phyloP scores from a whole-genome alignment of 495 filamentous ascomycete species.

The Mytilinidion resinicola region DNA sequence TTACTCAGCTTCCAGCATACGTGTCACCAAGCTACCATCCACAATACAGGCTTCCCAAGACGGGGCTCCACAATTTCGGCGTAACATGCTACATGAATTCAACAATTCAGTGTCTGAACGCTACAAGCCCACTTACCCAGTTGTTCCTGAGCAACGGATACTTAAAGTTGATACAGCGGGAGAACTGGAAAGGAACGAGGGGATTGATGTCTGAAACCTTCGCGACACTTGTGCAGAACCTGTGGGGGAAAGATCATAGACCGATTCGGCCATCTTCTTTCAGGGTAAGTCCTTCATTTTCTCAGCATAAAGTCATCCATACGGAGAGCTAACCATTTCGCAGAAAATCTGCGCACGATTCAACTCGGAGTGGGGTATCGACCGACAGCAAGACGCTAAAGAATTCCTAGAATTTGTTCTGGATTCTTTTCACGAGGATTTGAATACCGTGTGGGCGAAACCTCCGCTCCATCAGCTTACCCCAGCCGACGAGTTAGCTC shows the following conservation, averaged over 20 bases:
- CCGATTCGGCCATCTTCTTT: constrained; percentile 53
- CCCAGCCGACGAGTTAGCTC: constrained; percentile 53
- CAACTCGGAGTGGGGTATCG: constrained; percentile 53
- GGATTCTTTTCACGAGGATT: constrained; percentile 67
- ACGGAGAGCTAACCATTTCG: constrained; percentile 23
- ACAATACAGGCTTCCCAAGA: constrained; percentile 41
- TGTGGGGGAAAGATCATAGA: constrained; percentile 60
- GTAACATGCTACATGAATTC: constrained; percentile 90
- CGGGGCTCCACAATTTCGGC: constrained; percentile 73
- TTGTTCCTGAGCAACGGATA: constrained; percentile 58
- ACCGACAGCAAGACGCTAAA: constrained; percentile 69
- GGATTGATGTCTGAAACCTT: constrained; percentile 74
- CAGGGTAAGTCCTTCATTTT: constrained; percentile 48
- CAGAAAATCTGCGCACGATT: constrained; percentile 52
- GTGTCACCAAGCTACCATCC: constrained; percentile 47
- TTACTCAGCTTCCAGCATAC: constrained; percentile 39
- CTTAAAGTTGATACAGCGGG: constrained; percentile 39
- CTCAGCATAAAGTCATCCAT: background rate
- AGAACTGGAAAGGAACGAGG: constrained; percentile 63
- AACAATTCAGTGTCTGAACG: constrained; percentile 74
- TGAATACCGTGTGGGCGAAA: constrained; percentile 60
- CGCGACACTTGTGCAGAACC: constrained; percentile 64
- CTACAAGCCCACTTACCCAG: constrained; percentile 62
- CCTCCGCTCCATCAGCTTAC: constrained; percentile 54
- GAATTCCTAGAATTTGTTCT: constrained; percentile 71